Base-by-base conservation (phyloP, 2,329 filamentous ascomycete species). In the Mycogone perniciosa region DNA sequence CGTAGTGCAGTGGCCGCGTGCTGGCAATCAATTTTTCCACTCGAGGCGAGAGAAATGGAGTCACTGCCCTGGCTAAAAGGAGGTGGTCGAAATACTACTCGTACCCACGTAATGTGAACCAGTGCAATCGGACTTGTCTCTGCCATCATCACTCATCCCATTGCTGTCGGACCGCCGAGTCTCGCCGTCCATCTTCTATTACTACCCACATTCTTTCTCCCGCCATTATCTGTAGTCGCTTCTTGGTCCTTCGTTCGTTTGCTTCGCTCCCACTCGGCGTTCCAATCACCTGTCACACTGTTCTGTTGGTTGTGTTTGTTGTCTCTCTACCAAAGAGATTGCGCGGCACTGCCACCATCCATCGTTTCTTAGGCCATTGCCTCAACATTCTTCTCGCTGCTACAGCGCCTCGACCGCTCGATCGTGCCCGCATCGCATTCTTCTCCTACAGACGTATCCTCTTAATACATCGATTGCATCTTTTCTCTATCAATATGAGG, bases 41-140 rank as follows among this genome's bases (percentile, higher is more conserved):
- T 20, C 20, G 20, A 20, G 20, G 20, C 3, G 20, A 20, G 20
- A 20, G 20, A 20, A 20, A 20, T 20, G 20, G 2, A 20, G 20
- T 20, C 20, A 11, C 44, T 42, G 40, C 47, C 43, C 48, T 51
- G 44, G 38, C 48, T 35, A 46, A 46, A 51, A 51, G 44, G 48
- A 45, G 43, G 30, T 27, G 39, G 37, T 26, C 43, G 37, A 51
- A 46, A 46, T 37, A 51, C 44, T 20, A 20, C 20, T 20, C 20
- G 20, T 20, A 20, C 20, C 20, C 20, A 20, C 20, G 20, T 20
- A 20, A 20, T 20, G 20, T 20, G 31, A 30, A 41, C 48, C n/a
- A 4, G 27, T 27, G 11, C 13, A 9, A 35, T 30, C 10, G 7
- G 20, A 41, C 13, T 44, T 30, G 34, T 43, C 37, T 50, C 44